Conservation (phyloP, 2,329 filamentous ascomycete species). For the Sordariomycetes sp. region DNA sequence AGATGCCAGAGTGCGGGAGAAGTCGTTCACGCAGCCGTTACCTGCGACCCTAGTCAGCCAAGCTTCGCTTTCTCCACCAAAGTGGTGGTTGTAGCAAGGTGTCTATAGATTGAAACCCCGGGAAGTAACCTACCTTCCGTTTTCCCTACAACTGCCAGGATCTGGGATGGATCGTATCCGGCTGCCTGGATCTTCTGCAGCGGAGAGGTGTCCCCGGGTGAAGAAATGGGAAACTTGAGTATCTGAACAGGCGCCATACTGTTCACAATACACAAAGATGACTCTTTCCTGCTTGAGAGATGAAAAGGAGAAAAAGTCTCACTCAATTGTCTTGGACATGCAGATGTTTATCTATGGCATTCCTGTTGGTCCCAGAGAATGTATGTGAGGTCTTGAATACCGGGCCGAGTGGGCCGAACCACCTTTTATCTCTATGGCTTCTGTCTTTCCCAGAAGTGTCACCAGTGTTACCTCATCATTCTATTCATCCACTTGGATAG, state of each 20-base stretch:
- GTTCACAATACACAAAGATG: neutral
- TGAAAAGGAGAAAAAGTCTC: neutral
- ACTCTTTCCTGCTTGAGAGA: neutral
- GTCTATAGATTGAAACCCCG: too few species aligned
- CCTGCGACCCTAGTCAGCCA: neutral
- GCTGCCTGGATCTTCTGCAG: conserved; percentile 3
- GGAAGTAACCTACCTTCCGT: conserved; percentile 5
- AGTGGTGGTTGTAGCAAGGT: too few species aligned
- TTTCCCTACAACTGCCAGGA: conserved; percentile 5
- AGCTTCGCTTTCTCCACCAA: too few species aligned
- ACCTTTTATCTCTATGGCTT: too few species aligned
- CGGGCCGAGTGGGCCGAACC: too few species aligned
- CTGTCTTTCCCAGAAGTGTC: too few species aligned
- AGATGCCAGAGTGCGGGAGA: conserved; percentile 5
- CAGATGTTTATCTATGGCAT: too few species aligned
- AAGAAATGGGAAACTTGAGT: conserved; percentile 4
- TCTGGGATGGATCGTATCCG: conserved; percentile 4
- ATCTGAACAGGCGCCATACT: conserved; percentile 6
- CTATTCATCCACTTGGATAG: neutral
- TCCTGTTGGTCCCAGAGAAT: too few species aligned
- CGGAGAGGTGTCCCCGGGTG: conserved; percentile 4
- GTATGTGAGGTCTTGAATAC: too few species aligned
- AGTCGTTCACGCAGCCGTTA: conserved; percentile 6
- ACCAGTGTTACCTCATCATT: too few species aligned
- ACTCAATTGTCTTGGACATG: too few species aligned